A percentile compares a stretch with the other conserved stretches of the same genome.
Evolutionary conservation across 352 stramenopile species (phyloP).

Genomic region (Blastocystis sp.): DNA sequence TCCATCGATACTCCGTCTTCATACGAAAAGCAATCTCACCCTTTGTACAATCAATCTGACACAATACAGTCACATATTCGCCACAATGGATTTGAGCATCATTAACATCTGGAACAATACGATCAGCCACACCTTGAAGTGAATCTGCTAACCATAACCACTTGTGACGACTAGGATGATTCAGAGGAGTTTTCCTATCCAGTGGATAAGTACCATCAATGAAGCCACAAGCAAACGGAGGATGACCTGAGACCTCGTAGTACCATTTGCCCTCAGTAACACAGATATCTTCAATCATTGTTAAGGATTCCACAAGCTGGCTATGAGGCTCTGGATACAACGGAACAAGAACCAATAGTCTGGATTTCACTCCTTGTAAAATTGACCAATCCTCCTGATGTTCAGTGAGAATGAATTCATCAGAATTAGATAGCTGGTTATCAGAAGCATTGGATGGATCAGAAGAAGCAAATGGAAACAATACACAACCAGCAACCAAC

Average conservation of each 20-base stretch:
- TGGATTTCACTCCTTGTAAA: too few species aligned
- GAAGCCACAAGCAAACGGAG: background rate
- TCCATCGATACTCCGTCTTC: background rate
- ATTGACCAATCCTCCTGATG: too few species aligned
- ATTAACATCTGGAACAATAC: background rate
- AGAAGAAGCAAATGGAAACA: too few species aligned
- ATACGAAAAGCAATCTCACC: background rate
- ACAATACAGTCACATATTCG: background rate
- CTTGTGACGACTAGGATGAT: background rate
- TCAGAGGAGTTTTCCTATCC: background rate
- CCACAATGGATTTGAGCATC: background rate
- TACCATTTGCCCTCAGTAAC: background rate
- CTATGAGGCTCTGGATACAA: too few species aligned
- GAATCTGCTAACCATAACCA: background rate
- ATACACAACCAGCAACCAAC: too few species aligned
- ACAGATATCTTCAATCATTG: background rate
- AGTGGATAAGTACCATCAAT: background rate
- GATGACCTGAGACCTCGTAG: background rate
- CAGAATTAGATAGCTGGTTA: too few species aligned
- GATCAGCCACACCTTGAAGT: background rate
- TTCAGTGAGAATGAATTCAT: too few species aligned
- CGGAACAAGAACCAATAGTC: too few species aligned
- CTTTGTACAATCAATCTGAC: background rate
- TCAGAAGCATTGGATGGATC: too few species aligned
- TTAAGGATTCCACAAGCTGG: background rate